Evolutionary conservation across 306 rosid species (phyloP), one percentile per base, ranked within the genome.

Genomic region (Cercis canadensis): DNA sequence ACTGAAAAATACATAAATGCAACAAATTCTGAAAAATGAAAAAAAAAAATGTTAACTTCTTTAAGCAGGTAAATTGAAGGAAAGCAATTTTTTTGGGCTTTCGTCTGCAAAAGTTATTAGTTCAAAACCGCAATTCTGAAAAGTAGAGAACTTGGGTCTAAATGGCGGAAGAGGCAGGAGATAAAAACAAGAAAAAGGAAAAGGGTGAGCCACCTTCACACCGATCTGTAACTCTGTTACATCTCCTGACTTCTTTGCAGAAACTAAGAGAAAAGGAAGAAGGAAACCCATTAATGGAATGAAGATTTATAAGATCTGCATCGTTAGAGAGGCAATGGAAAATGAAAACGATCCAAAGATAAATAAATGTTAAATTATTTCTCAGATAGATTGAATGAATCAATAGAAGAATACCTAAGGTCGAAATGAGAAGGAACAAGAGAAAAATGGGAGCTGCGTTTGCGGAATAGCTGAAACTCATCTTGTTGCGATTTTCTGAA

Each of bases 191-290:
- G 1, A 5, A 37, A 2, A 62, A 52, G 18, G 40, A 65, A 36
- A 16, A 7, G 10, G 19, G 56, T 16, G 65, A 5, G 57, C 67
- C 72, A 94, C 99, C 99, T 92, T 91, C 61, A 95, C 92, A 51
- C 96, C 97, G 70, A 95, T 89, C 88, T 91, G 97, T 73, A 91
- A 80, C 65, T 86, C 92, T 4, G 83, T 89, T 40, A 94, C 99
- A 78, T 94, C 99, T 8, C 62, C 69, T 0, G 55, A 49, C 67
- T 82, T 84, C 81, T 76, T 88, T 11, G 92, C 92, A 69, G 75
- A 85, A 78, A 78, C 99, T 94, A 65, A 72, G 32, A 12, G 18
- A 39, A 11, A 29, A 16, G 31, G 13, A 17, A 50, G 61, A 6
- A 32, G 8, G 13, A 53, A 75, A 60, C 19, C 13, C 59, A 73